Evolutionary conservation across 441 rosid genomes (phyloP).

Genomic region (Erysimum pusillum): DNA sequence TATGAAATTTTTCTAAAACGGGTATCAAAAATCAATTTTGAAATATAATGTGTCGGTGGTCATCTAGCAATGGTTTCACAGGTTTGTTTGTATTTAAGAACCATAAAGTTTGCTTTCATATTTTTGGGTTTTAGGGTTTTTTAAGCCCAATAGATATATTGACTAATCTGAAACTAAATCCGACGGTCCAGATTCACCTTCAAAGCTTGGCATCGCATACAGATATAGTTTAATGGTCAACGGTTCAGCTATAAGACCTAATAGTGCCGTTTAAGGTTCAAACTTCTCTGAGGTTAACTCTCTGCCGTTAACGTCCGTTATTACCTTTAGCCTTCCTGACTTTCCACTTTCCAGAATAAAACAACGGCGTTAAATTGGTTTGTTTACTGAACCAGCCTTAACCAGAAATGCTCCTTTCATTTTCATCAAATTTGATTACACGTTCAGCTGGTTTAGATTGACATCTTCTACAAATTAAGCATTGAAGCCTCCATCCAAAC

Average conservation of each 20-base stretch:
- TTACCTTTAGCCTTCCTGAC: slow-evolving; percentile 7
- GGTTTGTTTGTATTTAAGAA: background rate
- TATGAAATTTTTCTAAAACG: background rate
- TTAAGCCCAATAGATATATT: background rate
- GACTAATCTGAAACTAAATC: slow-evolving; percentile 41
- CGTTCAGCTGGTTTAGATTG: background rate
- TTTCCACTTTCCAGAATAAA: slow-evolving; percentile 6
- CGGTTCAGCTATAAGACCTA: slow-evolving; percentile 20
- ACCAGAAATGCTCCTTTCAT: background rate
- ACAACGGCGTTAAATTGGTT: slow-evolving; percentile 32
- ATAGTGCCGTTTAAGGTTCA: slow-evolving; percentile 87
- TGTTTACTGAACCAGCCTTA: slow-evolving; percentile 9
- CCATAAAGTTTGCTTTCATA: background rate
- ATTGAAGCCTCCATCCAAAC: background rate
- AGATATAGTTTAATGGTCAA: slow-evolving; percentile 43
- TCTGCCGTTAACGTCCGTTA: slow-evolving; percentile 57
- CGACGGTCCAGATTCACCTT: slow-evolving; percentile 56
- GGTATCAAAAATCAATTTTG: background rate
- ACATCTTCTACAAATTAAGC: slow-evolving; percentile 12
- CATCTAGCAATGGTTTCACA: background rate
- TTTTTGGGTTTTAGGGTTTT: background rate
- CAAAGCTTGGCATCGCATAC: slow-evolving; percentile 32
- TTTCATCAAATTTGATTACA: background rate
- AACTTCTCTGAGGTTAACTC: slow-evolving; percentile 57
- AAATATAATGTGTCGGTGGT: background rate